Evolutionary conservation across 1,284 basidiomycete species (phyloP).

Genomic region (Chondrostereum purpureum): DNA sequence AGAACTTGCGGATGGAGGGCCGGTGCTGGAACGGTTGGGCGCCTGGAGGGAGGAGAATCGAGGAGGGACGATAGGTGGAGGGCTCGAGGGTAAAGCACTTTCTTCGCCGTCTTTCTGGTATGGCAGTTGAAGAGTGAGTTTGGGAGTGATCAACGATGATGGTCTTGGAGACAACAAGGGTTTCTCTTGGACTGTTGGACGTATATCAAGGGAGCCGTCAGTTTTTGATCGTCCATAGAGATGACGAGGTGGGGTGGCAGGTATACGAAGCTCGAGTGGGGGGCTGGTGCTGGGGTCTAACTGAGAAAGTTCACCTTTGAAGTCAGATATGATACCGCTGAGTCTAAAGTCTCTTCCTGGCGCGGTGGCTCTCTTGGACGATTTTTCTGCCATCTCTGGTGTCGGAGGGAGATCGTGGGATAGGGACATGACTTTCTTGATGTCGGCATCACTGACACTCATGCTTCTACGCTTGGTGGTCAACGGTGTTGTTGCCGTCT

Average conservation of each 20-base stretch:
- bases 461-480: conserved; percentile 60
- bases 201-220: conserved; percentile 14
- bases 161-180: conserved; percentile 8
- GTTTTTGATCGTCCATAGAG: conserved; percentile 21
- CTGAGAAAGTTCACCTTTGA: conserved; percentile 61
- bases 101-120: conserved; percentile 23
- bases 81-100: conserved; percentile 20
- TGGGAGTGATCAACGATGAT: conserved; percentile 22
- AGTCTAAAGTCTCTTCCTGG: conserved; percentile 34
- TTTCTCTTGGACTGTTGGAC: background rate
- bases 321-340: conserved; percentile 58
- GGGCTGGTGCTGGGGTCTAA: conserved; percentile 49
- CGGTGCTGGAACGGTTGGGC: conserved; percentile 29
- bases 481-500: background rate
- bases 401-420: conserved; percentile 27
- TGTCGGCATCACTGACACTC: conserved; percentile 65
- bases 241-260: conserved; percentile 47
- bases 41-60: conserved; percentile 51
- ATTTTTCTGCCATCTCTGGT: conserved; percentile 18
- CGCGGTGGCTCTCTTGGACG: conserved; percentile 12
- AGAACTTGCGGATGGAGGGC: conserved; percentile 35
- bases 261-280: conserved; percentile 55
- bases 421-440: conserved; percentile 37
- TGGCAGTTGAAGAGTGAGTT: conserved; percentile 28
- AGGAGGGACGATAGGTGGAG: conserved; percentile 43